Conservation (phyloP, 192 early-diverging fungal species). For the Backusella parvicylindrica region DNA sequence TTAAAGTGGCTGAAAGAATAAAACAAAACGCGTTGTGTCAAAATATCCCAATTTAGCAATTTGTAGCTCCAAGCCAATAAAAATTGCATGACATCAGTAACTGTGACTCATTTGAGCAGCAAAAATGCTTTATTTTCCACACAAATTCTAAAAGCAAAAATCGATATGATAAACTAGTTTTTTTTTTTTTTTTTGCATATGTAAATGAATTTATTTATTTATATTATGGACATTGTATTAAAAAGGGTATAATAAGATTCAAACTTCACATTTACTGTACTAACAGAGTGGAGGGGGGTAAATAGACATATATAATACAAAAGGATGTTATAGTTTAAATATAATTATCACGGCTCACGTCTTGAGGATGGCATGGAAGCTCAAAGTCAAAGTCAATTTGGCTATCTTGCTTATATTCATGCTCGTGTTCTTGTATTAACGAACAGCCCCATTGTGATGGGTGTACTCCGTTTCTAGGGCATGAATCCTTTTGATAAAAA, state of each 20-base stretch:
- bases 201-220: background rate
- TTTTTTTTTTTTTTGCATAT: background rate
- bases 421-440: background rate
- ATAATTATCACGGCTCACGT: background rate
- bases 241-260: conserved; percentile 3
- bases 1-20: conserved; percentile 1
- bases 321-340: background rate
- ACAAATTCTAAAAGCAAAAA: background rate
- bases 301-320: conserved; percentile 1
- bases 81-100: background rate
- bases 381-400: background rate
- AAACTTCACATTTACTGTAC: background rate
- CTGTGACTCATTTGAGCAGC: background rate
- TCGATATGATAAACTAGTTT: background rate
- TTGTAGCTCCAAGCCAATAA: background rate
- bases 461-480: conserved; percentile 6
- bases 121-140: background rate
- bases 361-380: background rate
- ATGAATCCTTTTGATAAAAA: background rate
- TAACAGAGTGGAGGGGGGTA: background rate
- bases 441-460: conserved; percentile 6
- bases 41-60: background rate
- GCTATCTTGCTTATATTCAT: background rate
- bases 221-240: background rate
- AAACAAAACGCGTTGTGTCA: background rate